Evolutionary conservation across 2,329 filamentous ascomycete species (phyloP), one percentile per base, ranked within the genome.

Genomic region (Coniochaeta pulveracea): DNA sequence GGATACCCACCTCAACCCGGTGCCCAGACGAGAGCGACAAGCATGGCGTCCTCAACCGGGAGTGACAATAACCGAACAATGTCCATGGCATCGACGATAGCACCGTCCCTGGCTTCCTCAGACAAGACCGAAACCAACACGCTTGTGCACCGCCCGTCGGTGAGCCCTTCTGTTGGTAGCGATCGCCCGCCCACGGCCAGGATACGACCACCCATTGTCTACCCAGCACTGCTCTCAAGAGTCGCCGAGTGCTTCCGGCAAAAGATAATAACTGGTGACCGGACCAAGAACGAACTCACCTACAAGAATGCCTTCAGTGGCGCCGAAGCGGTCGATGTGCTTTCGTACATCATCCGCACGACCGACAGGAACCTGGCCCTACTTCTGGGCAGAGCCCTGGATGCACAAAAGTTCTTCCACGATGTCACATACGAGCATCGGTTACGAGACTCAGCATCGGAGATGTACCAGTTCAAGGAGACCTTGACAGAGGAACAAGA

Each of bases 381-480:
- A 31, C 72, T 98, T 8, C 66, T 98, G 11, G 91, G 91, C 40
- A 76, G 91, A 51, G 86, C 91, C 26, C 64, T 98, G 39, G 91
- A 98, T 59, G 91, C 91, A 16, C 91, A 98, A 52, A 96, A 96
- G 55, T 95, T 94, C 62, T 98, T 98, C 54, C 91, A 98, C 61
- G 91, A 98, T 66, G 91, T 96, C 33, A 95, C 89, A 1, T 98
- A 98, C 57, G 89, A 95, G 47, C 91, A 98, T 57, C 76, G 91
- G 30, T 64, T 98, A 47, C 82, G 91, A 57, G 91, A 98, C 57
- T 93, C 89, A n/a, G 75, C 80, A 25, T 81, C 80, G 33, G 91
- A 98, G 57, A 83, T 98, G 56, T 98, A 96, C 56, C 89, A 96
- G 53, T 98, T 98, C 58, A 78, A 83, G 45, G 89, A 96, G 60